Conservation (phyloP, 108 stramenopile species). For the Chaetoceros tenuissimus region DNA sequence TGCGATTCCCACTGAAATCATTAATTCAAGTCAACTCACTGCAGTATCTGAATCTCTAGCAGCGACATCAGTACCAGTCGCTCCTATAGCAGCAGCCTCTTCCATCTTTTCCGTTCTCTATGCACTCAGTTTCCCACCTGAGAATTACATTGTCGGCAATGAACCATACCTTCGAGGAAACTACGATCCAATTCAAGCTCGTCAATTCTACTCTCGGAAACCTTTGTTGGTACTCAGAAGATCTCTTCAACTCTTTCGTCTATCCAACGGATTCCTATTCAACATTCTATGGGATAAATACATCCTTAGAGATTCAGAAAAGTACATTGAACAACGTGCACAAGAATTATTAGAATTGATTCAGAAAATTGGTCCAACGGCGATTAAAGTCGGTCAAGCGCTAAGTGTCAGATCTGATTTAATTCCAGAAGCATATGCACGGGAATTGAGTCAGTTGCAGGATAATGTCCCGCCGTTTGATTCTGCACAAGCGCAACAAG, state of each 20-base stretch:
- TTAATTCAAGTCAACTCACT: too few relatives aligned
- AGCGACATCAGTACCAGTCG: too few relatives aligned
- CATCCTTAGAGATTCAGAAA: slow-evolving; percentile 10
- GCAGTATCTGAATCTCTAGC: too few relatives aligned
- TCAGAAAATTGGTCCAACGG: slow-evolving; percentile 46
- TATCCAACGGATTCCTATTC: slow-evolving; percentile 18
- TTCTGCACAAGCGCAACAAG: slow-evolving; percentile 23
- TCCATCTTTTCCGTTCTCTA: neutral
- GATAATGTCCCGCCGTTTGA: slow-evolving; percentile 72
- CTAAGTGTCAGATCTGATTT: slow-evolving; percentile 68
- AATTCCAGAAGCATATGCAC: slow-evolving; percentile 52
- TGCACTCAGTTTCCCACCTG: neutral
- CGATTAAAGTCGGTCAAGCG: slow-evolving; percentile 77
- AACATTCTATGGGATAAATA: slow-evolving; percentile 24
- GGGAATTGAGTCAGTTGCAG: slow-evolving; percentile 56
- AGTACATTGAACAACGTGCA: slow-evolving; percentile 16
- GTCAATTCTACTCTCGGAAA: slow-evolving; percentile 43
- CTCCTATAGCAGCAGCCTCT: neutral
- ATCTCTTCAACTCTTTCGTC: slow-evolving; percentile 17
- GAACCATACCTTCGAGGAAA: slow-evolving; percentile 53
- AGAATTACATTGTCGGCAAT: slow-evolving; percentile 10
- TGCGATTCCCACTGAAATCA: too few relatives aligned
- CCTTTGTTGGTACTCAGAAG: slow-evolving; percentile 19
- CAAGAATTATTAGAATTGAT: slow-evolving; percentile 37
- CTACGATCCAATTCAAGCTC: slow-evolving; percentile 40